A percentile compares a stretch with the other conserved stretches of the same genome.
phyloP scores from a whole-genome alignment of 768 basidiomycete species.

The Amanita subjunquillea region DNA sequence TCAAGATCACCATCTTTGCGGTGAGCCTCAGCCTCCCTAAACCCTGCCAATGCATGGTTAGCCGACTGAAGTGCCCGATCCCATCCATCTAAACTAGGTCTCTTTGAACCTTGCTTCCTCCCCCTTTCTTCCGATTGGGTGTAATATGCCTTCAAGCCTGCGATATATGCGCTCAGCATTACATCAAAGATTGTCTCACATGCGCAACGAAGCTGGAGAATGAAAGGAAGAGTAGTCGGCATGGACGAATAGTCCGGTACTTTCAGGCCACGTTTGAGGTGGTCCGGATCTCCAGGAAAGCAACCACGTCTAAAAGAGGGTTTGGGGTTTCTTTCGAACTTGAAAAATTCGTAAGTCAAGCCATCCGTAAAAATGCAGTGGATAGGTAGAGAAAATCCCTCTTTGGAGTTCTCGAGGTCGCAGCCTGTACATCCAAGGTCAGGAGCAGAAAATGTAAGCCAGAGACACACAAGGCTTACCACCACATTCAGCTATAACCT shows the following conservation, averaged over 20 bases:
- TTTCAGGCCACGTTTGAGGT: conserved; percentile 14
- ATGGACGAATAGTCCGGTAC: conserved; percentile 10
- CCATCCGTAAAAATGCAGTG: conserved; percentile 11
- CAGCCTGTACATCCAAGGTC: conserved; percentile 6
- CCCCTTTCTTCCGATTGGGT: conserved; percentile 6
- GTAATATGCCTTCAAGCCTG: conserved; percentile 11
- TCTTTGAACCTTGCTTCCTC: conserved; percentile 3
- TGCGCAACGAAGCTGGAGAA: conserved; percentile 13
- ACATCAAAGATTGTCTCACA: conserved; percentile 13
- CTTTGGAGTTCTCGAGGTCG: conserved; percentile 4
- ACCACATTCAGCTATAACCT: conserved; percentile 12
- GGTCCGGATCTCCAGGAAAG: conserved; percentile 13
- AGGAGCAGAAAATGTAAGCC: conserved; percentile 5
- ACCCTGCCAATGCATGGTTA: conserved; percentile 10
- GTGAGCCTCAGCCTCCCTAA: conserved; percentile 12
- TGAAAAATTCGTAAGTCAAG: conserved; percentile 11
- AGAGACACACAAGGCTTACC: conserved; percentile 6
- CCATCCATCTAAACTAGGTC: conserved; percentile 10
- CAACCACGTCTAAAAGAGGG: conserved; percentile 14
- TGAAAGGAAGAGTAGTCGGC: conserved; percentile 12
- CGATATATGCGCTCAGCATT: conserved; percentile 13
- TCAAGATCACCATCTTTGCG: conserved; percentile 11
- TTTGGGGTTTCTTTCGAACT: conserved; percentile 6
- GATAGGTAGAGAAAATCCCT: conserved; percentile 7
- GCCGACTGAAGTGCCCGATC: conserved; percentile 11